Conservation (phyloP, 1,284 basidiomycete species). For the Leccinum brunneo-olivaceum region DNA sequence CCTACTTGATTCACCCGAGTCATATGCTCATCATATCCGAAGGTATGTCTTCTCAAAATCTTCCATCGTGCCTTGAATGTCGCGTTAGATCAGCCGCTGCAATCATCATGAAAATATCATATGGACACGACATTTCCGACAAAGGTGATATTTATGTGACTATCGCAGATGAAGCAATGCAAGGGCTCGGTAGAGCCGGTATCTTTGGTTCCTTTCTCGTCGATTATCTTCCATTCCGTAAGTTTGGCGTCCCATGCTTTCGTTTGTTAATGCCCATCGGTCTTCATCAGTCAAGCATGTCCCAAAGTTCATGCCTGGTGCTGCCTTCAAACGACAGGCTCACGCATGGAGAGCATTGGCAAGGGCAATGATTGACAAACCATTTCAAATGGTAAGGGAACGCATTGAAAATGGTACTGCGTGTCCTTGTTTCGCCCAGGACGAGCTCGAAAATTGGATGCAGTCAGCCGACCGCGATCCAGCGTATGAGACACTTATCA, state of each 20-base stretch:
- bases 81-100: conserved; percentile 31
- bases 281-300: conserved; percentile 33
- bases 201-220: conserved; percentile 39
- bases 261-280: not conserved
- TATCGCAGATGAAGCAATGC: conserved; percentile 36
- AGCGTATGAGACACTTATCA: conserved; percentile 31
- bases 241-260: conserved; percentile 8
- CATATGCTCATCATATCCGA: conserved; percentile 33
- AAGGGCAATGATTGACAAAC: conserved; percentile 35
- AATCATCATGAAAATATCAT: conserved; percentile 36
- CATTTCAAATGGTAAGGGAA: conserved; percentile 35
- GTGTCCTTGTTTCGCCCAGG: conserved; percentile 31
- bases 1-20: conserved; percentile 31
- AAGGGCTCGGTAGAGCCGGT: conserved; percentile 33
- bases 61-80: not conserved
- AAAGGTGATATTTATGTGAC: conserved; percentile 39
- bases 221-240: conserved; percentile 26
- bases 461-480: conserved; percentile 21
- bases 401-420: conserved; percentile 31
- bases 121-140: conserved; percentile 33
- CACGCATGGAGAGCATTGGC: conserved; percentile 33
- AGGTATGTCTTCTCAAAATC: conserved; percentile 20
- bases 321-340: conserved; percentile 36
- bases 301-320: conserved; percentile 35
- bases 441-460: conserved; percentile 31